Percentiles rank a stretch among this genome's conserved stretches.
Evolutionary conservation across 495 filamentous ascomycete species (phyloP).

Genomic region (Xylaria venustula): DNA sequence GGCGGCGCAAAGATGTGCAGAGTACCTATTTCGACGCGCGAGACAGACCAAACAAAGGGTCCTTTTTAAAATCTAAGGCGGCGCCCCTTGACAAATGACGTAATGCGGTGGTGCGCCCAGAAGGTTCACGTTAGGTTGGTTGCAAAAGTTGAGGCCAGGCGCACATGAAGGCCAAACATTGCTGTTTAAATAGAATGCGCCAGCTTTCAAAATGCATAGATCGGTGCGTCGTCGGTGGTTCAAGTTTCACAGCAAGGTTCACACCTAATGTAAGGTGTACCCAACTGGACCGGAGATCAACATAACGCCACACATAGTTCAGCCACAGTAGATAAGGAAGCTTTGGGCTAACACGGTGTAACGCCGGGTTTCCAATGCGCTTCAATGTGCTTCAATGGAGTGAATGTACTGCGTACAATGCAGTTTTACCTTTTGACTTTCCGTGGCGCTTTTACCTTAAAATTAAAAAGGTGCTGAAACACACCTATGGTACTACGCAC

Average conservation of each 20-base stretch:
- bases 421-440: too few species aligned
- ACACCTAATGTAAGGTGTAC: too few species aligned
- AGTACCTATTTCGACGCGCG: neutral
- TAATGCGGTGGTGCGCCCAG: neutral
- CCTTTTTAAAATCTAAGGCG: neutral
- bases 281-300: too few species aligned
- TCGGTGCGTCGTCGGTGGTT: neutral
- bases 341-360: too few species aligned
- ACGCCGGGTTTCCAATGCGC: too few species aligned
- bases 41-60: neutral
- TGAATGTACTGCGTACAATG: too few species aligned
- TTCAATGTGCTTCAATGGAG: too few species aligned
- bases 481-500: too few species aligned
- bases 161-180: neutral
- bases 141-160: neutral
- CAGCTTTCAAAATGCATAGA: neutral
- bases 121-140: slow-evolving; percentile 4
- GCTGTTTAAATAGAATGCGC: slow-evolving; percentile 3
- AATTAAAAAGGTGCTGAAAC: too few species aligned
- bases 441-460: too few species aligned
- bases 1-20: neutral
- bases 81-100: slow-evolving; percentile 6
- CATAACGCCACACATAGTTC: too few species aligned
- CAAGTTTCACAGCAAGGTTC: neutral
- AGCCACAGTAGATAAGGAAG: neutral